Evolutionary conservation across 495 filamentous ascomycete species (phyloP), one percentile per base, ranked within the genome.

Genomic region (Trichoderma virens): DNA sequence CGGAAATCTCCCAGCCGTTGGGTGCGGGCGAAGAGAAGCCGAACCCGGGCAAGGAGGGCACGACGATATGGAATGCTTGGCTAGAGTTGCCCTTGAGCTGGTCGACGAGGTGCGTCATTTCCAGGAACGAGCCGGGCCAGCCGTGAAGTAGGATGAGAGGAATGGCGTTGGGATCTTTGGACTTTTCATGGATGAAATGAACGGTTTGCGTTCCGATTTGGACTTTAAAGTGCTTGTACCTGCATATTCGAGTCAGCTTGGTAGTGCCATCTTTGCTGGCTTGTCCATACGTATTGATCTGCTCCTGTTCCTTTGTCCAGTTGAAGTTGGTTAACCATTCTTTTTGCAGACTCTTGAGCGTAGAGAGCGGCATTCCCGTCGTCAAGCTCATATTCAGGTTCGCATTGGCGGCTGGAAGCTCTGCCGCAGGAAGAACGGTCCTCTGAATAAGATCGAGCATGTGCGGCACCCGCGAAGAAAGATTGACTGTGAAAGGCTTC

Each of bases 81-180:
- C 20, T 56, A 9, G 20, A 25, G 51, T 39, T 39, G 35, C 51
- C n/a, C 20, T 9, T 56, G 51, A 56, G 51, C 6, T 23, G 20
- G 20, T 56, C 51, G 7, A 13, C 2, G 7, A 56, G 20, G 27
- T 56, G 51, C 8, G 9, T 18, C 20, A 56, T 25, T 56, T 56
- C 51, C 9, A 56, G 51, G 27, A 56, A 56, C 51, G 74, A 79
- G 20, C 51, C 51, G 9, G 51, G 51, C 51, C 51, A 56, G 51
- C 51, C 51, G 51, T 56, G 51, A 1, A 25, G 20, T 4, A 56
- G 9, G 51, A 56, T 23, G 20, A 56, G 51, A 9, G 51, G 51
- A 30, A 56, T 56, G 51, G 51, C 51, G n/a, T 30, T 30, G 11
- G 20, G 1, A 3, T 2, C 4, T 5, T 30, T 23, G 20, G 51